Evolutionary conservation across 1,284 basidiomycete species (phyloP).

Genomic region (Termitomyces sp.): DNA sequence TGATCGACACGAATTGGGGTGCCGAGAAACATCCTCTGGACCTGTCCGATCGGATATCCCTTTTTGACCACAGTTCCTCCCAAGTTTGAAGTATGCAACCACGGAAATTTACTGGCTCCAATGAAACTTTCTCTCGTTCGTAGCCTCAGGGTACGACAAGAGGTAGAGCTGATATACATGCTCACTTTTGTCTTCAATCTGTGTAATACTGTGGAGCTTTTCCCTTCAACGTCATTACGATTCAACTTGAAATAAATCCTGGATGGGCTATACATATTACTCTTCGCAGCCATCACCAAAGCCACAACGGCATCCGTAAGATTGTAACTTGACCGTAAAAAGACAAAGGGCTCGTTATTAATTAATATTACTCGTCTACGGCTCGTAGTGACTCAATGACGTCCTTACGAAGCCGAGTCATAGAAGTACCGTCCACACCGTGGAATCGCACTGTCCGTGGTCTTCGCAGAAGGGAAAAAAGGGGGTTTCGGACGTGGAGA

Average conservation of each 20-base stretch:
- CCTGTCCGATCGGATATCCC: not conserved
- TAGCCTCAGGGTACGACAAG: too few relatives aligned
- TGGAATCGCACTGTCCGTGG: not conserved
- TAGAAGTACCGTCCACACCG: not conserved
- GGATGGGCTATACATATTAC: not conserved
- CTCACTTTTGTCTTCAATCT: not conserved
- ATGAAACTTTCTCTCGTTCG: not conserved
- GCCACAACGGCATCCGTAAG: not conserved
- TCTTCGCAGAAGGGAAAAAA: slow-evolving; percentile 3
- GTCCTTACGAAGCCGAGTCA: not conserved
- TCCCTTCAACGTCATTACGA: not conserved
- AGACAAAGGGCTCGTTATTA: too few relatives aligned
- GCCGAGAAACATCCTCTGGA: not conserved
- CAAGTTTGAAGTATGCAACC: too few relatives aligned
- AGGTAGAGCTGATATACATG: not conserved
- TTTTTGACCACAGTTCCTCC: too few relatives aligned
- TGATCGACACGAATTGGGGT: too few relatives aligned
- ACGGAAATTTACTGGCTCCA: not conserved
- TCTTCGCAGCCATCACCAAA: not conserved
- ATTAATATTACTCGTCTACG: not conserved
- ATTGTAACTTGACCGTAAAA: too few relatives aligned
- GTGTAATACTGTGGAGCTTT: not conserved
- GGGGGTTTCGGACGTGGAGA: not conserved
- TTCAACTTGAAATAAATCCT: not conserved
- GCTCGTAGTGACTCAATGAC: not conserved